phyloP scores from a whole-genome alignment of 345 rosid species.

The Lepidium africanum region DNA sequence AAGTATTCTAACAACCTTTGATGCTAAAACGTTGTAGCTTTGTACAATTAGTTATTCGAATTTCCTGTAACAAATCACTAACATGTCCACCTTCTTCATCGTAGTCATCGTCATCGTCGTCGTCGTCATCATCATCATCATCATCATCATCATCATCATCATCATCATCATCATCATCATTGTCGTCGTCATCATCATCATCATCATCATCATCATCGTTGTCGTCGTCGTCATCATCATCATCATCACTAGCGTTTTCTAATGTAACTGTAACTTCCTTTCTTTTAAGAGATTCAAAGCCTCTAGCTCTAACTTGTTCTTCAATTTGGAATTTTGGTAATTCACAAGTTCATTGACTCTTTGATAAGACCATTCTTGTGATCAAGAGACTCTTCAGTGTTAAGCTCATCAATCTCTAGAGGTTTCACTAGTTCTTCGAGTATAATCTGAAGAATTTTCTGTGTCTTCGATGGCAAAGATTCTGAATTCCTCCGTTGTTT shows the following conservation, averaged over 20 bases:
- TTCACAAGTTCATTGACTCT: constrained; percentile 48
- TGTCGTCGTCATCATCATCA: no score
- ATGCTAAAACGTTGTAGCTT: no score
- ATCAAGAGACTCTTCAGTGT: constrained; percentile 25
- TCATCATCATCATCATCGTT: no score
- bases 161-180: no score
- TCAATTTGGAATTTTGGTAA: constrained; percentile 49
- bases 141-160: no score
- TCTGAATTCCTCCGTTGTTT: constrained; percentile 29
- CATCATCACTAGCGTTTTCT: constrained; percentile 20
- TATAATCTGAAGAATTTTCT: constrained; percentile 39
- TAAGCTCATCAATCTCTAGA: constrained; percentile 35
- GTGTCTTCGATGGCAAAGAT: constrained; percentile 24
- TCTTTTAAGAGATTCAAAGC: constrained; percentile 14
- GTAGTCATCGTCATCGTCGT: no score
- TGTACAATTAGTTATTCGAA: no score
- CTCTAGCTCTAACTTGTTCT: constrained; percentile 7
- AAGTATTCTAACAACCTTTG: no score
- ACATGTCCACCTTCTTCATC: no score
- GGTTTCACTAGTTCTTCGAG: constrained; percentile 50
- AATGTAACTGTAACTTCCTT: constrained; percentile 9
- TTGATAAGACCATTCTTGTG: no score
- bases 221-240: constrained; percentile 15
- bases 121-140: no score
- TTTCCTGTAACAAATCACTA: no score